Conservation (phyloP, 1,139 yeast genomes). For the Kodamaea anthophila region DNA sequence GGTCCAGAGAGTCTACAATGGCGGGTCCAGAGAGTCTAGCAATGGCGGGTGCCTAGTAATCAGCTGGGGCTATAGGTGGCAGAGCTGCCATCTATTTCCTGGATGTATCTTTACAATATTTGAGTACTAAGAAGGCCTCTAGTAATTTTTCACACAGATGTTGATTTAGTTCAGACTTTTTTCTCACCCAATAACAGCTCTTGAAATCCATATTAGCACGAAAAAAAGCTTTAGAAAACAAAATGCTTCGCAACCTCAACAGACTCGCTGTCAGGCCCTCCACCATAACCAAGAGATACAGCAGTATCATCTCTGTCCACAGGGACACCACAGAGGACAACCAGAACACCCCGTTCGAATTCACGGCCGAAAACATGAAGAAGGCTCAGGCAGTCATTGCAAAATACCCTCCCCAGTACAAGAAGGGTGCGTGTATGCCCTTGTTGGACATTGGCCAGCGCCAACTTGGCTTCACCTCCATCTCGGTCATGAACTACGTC, state of each 20-base stretch:
- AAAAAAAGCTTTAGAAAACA: conserved; percentile 3
- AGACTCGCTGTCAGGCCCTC: conserved; percentile 10
- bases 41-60: too few species aligned
- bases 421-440: conserved; percentile 87
- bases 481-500: conserved; percentile 89
- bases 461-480: conserved; percentile 81
- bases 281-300: conserved; percentile 21
- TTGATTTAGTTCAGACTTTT: too few species aligned
- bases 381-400: conserved; percentile 71
- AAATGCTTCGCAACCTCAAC: conserved; percentile 12
- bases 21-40: too few species aligned
- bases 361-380: conserved; percentile 58
- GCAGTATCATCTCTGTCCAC: conserved; percentile 58
- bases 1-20: too few species aligned
- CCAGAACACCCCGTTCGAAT: conserved; percentile 65
- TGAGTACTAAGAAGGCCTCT: conserved; percentile 11
- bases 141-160: background rate
- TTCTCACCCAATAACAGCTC: conserved; percentile 17
- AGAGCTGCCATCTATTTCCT: too few species aligned
- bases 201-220: conserved; percentile 12
- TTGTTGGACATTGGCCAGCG: conserved; percentile 83
- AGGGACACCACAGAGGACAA: conserved; percentile 68
- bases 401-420: conserved; percentile 81
- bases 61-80: too few species aligned
- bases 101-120: background rate